Percentiles rank a stretch among this genome's conserved stretches.
phyloP scores from a whole-genome alignment of 805 yeast genomes.

The Isabelozyma rhagii region DNA sequence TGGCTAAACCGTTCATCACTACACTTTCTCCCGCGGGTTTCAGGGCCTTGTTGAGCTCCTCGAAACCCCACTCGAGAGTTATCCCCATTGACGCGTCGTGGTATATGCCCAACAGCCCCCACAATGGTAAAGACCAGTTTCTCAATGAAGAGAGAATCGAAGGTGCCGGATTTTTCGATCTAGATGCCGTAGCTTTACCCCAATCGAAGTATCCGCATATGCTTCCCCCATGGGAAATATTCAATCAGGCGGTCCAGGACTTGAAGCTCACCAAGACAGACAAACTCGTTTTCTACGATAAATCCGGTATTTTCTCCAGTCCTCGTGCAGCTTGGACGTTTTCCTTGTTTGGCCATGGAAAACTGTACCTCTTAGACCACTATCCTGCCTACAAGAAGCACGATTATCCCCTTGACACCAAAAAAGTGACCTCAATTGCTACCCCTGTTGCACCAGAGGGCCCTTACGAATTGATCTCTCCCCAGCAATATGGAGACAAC shows the following conservation, averaged over 20 bases:
- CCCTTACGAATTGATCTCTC: slow-evolving; percentile 17
- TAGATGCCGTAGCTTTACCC: slow-evolving; percentile 64
- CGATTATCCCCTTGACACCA: slow-evolving; percentile 46
- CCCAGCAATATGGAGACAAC: slow-evolving; percentile 27
- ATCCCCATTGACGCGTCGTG: slow-evolving; percentile 86
- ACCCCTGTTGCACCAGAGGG: slow-evolving; percentile 11
- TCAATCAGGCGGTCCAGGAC: slow-evolving; percentile 49
- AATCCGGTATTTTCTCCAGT: slow-evolving; percentile 77
- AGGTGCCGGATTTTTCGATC: slow-evolving; percentile 70
- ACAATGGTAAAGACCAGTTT: slow-evolving; percentile 59
- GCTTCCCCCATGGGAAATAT: slow-evolving; percentile 65
- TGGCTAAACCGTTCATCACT: not conserved
- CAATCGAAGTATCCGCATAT: slow-evolving; percentile 79
- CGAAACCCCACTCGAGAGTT: slow-evolving; percentile 15
- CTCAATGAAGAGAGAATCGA: slow-evolving; percentile 54
- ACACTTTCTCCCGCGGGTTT: slow-evolving; percentile 4
- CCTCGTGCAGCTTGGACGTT: slow-evolving; percentile 95
- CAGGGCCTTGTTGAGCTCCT: slow-evolving; percentile 4
- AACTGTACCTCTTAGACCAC: slow-evolving; percentile 69
- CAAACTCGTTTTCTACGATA: slow-evolving; percentile 77
- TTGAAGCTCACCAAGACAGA: slow-evolving; percentile 59
- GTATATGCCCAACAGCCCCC: slow-evolving; percentile 79
- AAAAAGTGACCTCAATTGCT: slow-evolving; percentile 17
- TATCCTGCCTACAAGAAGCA: slow-evolving; percentile 49
- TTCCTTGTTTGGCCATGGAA: slow-evolving; percentile 70